These are phyloP conservation scores for Lichina pygmaea DNA, from an alignment of 495 filamentous ascomycete genomes.

Conservation along the genomic window DNA sequence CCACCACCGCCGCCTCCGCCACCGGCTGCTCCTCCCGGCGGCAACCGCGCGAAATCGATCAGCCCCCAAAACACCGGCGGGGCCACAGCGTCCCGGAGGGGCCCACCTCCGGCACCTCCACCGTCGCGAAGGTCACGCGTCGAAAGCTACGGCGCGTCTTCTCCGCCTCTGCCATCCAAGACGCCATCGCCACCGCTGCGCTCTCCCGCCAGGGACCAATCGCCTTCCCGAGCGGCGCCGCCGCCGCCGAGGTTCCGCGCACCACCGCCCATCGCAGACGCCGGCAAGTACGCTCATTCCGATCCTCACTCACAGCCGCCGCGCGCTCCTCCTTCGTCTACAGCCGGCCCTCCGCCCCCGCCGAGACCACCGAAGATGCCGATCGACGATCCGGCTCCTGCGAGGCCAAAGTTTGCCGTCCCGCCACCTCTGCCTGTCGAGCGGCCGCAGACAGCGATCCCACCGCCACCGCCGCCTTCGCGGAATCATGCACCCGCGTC, in stretches of 20 bases:
- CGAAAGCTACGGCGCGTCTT: constrained; percentile 17
- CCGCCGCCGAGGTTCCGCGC: constrained; percentile 40
- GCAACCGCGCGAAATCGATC: constrained; percentile 16
- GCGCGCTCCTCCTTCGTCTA: constrained; percentile 29
- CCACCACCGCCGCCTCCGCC: constrained; percentile 37
- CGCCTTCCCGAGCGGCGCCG: constrained; percentile 21
- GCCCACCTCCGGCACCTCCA: constrained; percentile 62
- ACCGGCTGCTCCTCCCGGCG: constrained; percentile 16
- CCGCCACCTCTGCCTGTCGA: constrained; percentile 56
- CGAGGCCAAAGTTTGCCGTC: constrained; percentile 35
- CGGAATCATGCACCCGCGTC: constrained; percentile 12
- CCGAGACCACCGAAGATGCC: constrained; percentile 72
- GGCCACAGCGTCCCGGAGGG: constrained; percentile 32
- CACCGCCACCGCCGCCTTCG: constrained; percentile 15
- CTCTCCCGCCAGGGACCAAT: constrained; percentile 17
- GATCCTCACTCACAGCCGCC: constrained; percentile 20
- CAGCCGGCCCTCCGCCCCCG: constrained; percentile 53
- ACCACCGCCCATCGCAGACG: constrained; percentile 64
- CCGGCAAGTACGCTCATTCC: constrained; percentile 47
- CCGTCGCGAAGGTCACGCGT: constrained; percentile 36
- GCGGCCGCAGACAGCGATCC: constrained; percentile 33
- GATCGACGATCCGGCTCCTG: constrained; percentile 32
- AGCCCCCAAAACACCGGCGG: constrained; percentile 43
- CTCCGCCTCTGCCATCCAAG: constrained; percentile 13
- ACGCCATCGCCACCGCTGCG: constrained; percentile 21